Conservation (phyloP, 1,284 basidiomycete species). For the Sanghuangporus baumii region DNA sequence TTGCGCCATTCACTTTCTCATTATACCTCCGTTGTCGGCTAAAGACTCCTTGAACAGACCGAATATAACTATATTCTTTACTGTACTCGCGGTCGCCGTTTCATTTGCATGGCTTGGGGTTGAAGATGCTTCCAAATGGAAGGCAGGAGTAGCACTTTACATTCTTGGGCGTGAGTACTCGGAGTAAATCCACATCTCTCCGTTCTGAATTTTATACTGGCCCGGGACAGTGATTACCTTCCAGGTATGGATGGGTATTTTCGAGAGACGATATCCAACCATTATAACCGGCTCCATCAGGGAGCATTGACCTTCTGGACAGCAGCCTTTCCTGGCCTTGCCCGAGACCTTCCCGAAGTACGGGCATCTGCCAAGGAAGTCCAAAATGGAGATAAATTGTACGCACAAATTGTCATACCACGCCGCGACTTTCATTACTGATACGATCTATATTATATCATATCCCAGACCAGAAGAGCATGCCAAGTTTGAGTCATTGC, state of each 20-base stretch:
- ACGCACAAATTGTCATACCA: slow-evolving; percentile 14
- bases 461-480: slow-evolving; percentile 50
- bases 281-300: slow-evolving; percentile 27
- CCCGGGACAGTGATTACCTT: slow-evolving; percentile 60
- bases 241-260: slow-evolving; percentile 39
- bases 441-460: neutral
- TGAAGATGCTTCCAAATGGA: slow-evolving; percentile 62
- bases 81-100: slow-evolving; percentile 58
- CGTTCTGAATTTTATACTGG: neutral
- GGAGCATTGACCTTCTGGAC: slow-evolving; percentile 79
- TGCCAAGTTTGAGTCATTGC: slow-evolving; percentile 55
- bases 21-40: neutral
- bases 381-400: slow-evolving; percentile 43
- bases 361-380: slow-evolving; percentile 40
- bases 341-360: slow-evolving; percentile 67
- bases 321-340: slow-evolving; percentile 77
- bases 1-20: neutral
- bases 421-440: neutral
- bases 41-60: slow-evolving; percentile 37
- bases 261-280: neutral
- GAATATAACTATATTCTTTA: slow-evolving; percentile 76
- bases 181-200: neutral
- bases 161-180: slow-evolving; percentile 60
- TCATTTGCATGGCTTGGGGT: slow-evolving; percentile 77
- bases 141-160: slow-evolving; percentile 63